Percentiles rank a stretch among this genome's conserved stretches.
Evolutionary conservation across 2,329 filamentous ascomycete genomes (phyloP).

Genomic region (Trichoderma asperellum): DNA sequence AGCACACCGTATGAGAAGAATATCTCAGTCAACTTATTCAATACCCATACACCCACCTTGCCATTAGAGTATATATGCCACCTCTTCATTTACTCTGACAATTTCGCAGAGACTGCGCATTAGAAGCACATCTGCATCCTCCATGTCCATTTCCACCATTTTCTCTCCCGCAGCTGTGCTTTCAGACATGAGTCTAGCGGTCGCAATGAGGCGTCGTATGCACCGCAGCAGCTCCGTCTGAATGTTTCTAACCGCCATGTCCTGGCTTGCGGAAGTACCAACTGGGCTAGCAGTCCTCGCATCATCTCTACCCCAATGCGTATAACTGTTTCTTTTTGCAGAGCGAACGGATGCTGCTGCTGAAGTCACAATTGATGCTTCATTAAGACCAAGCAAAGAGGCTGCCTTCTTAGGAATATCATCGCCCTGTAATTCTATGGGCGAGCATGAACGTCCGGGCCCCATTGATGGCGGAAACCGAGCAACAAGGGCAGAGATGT

Average conservation of each 20-base stretch:
- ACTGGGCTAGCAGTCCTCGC: conserved; percentile 31
- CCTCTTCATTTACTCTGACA: conserved; percentile 46
- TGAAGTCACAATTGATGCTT: conserved; percentile 32
- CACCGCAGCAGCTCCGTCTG: conserved; percentile 56
- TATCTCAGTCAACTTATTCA: not conserved
- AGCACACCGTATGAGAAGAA: not conserved
- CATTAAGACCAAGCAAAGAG: conserved; percentile 52
- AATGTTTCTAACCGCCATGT: conserved; percentile 49
- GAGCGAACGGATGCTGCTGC: conserved; percentile 33
- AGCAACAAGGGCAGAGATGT: conserved; percentile 48
- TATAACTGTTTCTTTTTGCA: conserved; percentile 36
- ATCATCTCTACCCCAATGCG: conserved; percentile 39
- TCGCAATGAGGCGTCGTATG: conserved; percentile 55
- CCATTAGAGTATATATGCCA: conserved; percentile 5
- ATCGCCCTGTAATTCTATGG: conserved; percentile 37
- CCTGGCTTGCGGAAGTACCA: conserved; percentile 35
- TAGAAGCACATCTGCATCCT: conserved; percentile 45
- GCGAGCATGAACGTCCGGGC: conserved; percentile 28
- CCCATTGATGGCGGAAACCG: conserved; percentile 32
- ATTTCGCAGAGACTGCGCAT: conserved; percentile 50
- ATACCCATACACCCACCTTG: not conserved
- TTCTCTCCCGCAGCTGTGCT: conserved; percentile 38
- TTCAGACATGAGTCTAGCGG: conserved; percentile 47
- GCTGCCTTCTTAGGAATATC: conserved; percentile 58
- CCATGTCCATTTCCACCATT: conserved; percentile 38